Base-by-base conservation (phyloP, 2,329 filamentous ascomycete species). In the Lasiodiplodia citricola region DNA sequence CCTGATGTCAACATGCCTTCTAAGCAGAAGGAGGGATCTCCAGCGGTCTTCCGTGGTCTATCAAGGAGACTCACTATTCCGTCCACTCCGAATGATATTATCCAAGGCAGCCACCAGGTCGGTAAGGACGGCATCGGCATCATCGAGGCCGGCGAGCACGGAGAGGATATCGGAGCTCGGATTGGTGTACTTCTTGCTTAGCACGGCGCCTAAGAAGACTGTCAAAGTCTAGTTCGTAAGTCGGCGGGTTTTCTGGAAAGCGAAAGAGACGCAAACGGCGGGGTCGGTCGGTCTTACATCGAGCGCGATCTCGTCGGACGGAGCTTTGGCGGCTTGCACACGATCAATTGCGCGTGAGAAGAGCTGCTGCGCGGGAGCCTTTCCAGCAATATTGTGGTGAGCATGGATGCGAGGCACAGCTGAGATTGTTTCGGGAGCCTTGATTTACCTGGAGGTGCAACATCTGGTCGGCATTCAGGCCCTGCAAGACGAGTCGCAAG, bases 161-260 rank as follows among this genome's bases (percentile, higher is more conserved):
- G 91, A 90, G 76, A 99, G 97, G 74, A 97, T 92, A 80, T 98
- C 96, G 62, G 96, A 96, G 79, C 94, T 97, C 6, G 94, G 92
- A 75, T 97, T 97, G 28, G 92, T 94, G 80, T 97, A 99, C 79
- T 91, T 93, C 82, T 98, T 99, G 69, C 88, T 88, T 70, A 98
- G 85, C 21, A 97, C 87, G 67, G 90, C 89, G 62, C 91, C 90
- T 77, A 99, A 87, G 80, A 98, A 97, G 58, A 92, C 90, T 79
- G 91, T 94, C 76, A 98, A 87, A 70, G 94, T 98, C 92, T 98
- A 79, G 75, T 73, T 77, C 73, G 81, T 83, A 77, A 82, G 83
- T 84, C 75, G 82, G 72, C 70, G 73, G 70, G 54, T 56, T 58
- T 64, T 51, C 50, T 54, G 54, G 56, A 51, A 23, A 63, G 31